A percentile compares a stretch with the other conserved stretches of the same genome.
Conservation (phyloP, 208 protist genomes). For the Trichomonas gallinae region DNA sequence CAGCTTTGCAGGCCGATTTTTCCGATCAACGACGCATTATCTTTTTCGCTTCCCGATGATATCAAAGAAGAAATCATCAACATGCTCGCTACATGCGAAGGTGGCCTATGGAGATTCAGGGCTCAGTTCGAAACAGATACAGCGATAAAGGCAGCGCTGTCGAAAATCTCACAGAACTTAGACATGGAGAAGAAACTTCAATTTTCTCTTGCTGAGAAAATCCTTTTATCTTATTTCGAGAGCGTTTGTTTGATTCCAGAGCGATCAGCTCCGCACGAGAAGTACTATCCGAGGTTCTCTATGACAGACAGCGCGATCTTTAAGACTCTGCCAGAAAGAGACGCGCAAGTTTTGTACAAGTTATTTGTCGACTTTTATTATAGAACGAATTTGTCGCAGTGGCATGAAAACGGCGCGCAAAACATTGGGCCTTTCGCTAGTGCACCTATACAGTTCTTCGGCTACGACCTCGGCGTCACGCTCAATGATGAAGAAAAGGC, state of each 20-base stretch:
- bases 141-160: not conserved
- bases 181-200: not conserved
- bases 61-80: not conserved
- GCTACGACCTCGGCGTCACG: not conserved
- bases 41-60: not conserved
- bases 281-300: not conserved
- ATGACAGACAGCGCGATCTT: not conserved
- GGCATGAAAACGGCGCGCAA: not conserved
- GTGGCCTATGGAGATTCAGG: not conserved
- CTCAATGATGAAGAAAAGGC: not conserved
- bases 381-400: not conserved
- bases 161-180: not conserved
- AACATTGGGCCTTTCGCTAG: not conserved
- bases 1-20: not conserved
- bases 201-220: not conserved
- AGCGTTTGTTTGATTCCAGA: slow-evolving; percentile 1
- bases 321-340: not conserved
- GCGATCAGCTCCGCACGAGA: not conserved
- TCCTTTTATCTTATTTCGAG: not conserved
- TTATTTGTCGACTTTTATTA: slow-evolving; percentile 19
- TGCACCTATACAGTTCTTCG: not conserved
- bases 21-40: not conserved
- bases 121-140: not conserved
- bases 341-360: not conserved
- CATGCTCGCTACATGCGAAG: not conserved